Conservation (phyloP, 805 yeast genomes). For the Metahyphopichia silvanorum region DNA sequence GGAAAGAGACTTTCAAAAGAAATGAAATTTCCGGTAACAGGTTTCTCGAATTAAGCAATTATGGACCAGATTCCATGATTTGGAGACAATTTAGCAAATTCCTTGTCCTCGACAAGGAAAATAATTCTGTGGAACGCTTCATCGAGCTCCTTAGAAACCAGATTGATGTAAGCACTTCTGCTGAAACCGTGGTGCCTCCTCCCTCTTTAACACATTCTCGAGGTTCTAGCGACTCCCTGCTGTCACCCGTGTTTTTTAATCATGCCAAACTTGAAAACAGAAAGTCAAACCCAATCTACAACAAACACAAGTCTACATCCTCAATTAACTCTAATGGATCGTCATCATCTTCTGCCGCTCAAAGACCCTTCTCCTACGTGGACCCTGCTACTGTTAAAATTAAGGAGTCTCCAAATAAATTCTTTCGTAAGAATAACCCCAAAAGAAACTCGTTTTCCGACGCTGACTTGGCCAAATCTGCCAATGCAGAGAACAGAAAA, state of each 20-base stretch:
- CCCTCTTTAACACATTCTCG: constrained; percentile 8
- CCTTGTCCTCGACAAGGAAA: constrained; percentile 39
- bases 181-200: not conserved
- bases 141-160: constrained; percentile 12
- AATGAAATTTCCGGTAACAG: constrained; percentile 58
- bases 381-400: constrained; percentile 27
- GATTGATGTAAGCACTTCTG: constrained; percentile 1
- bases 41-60: constrained; percentile 66
- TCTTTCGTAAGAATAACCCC: constrained; percentile 59
- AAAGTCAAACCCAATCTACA: constrained; percentile 29
- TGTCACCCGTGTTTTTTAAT: constrained; percentile 5
- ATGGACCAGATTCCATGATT: constrained; percentile 46
- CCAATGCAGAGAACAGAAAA: constrained; percentile 9
- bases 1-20: constrained; percentile 64
- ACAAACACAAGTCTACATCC: constrained; percentile 18
- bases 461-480: no score
- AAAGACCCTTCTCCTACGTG: constrained; percentile 37
- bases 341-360: constrained; percentile 7
- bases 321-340: constrained; percentile 14
- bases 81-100: constrained; percentile 43
- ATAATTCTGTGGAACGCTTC: constrained; percentile 53
- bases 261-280: constrained; percentile 23
- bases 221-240: constrained; percentile 10
- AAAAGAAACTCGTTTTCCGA: constrained; percentile 63
- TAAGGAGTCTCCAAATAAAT: constrained; percentile 31